A percentile compares a stretch with the other conserved stretches of the same genome.
Evolutionary conservation across 2,329 filamentous ascomycete genomes (phyloP).

Genomic region (Claviceps quebecensis): DNA sequence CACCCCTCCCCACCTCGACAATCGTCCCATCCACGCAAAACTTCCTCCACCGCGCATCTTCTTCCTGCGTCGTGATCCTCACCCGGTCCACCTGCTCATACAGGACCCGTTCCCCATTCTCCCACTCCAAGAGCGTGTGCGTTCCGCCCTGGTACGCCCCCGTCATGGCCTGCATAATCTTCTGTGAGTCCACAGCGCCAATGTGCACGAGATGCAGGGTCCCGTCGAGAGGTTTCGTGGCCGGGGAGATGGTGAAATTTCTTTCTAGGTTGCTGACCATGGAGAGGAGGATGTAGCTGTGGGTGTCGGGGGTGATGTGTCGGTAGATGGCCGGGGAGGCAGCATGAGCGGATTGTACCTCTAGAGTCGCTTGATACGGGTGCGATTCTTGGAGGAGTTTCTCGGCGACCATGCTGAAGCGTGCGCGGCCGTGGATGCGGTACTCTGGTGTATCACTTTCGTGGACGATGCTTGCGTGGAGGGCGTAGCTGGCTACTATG

Average conservation of each 20-base stretch:
- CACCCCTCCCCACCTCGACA: constrained; percentile 54
- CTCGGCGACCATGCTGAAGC: constrained; percentile 75
- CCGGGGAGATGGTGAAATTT: constrained; percentile 69
- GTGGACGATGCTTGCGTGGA: constrained; percentile 78
- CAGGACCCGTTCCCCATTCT: constrained; percentile 45
- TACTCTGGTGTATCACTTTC: constrained; percentile 80
- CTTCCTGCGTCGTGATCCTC: constrained; percentile 43
- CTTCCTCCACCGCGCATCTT: constrained; percentile 63
- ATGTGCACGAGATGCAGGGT: constrained; percentile 63
- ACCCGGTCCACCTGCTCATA: constrained; percentile 61
- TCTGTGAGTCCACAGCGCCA: constrained; percentile 47
- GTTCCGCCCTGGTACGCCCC: constrained; percentile 43
- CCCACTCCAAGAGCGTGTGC: constrained; percentile 38
- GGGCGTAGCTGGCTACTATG: constrained; percentile 79
- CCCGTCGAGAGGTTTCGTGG: constrained; percentile 54
- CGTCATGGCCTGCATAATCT: constrained; percentile 66
- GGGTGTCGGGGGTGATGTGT: constrained; percentile 28
- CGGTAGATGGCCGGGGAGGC: constrained; percentile 5
- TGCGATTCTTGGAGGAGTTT: constrained; percentile 50
- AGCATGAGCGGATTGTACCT: constrained; percentile 13
- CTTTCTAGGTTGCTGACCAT: constrained; percentile 72
- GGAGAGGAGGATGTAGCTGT: constrained; percentile 65
- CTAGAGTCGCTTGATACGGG: constrained; percentile 31
- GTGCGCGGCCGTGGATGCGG: constrained; percentile 58
- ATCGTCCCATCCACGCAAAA: constrained; percentile 90